Evolutionary conservation across 441 rosid species (phyloP).

Genomic region (Brassica balearica): DNA sequence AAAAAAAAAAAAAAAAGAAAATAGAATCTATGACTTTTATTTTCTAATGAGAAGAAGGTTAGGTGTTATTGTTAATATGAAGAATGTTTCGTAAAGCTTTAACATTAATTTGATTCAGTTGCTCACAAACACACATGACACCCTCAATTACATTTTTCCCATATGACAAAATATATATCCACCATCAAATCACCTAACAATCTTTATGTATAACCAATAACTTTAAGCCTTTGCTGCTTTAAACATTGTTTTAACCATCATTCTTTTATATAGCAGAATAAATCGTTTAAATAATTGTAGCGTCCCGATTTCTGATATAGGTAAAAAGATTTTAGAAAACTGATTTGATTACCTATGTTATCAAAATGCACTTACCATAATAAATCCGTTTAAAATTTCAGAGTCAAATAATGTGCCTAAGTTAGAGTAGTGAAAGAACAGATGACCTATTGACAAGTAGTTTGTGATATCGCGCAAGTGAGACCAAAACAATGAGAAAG

Average conservation of each 20-base stretch:
- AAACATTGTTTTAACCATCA: neutral
- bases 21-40: neutral
- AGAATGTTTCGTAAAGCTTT: conserved; percentile 42
- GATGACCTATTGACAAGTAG: no score
- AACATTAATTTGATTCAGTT: conserved; percentile 30
- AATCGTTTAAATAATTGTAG: neutral
- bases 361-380: no score
- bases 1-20: conserved; percentile 11
- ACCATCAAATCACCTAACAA: conserved; percentile 27
- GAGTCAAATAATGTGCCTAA: no score
- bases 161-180: neutral
- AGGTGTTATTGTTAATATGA: conserved; percentile 15
- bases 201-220: conserved; percentile 22
- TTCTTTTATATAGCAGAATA: neutral
- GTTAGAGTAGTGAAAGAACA: no score
- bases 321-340: no score
- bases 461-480: no score
- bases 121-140: conserved; percentile 20
- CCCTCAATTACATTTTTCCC: conserved; percentile 18
- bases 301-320: no score
- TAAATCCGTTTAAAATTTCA: no score
- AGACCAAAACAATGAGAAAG: no score
- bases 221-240: neutral
- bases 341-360: no score
- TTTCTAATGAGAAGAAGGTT: conserved; percentile 13